Base-by-base conservation (phyloP, 805 yeast species). In the Schizosaccharomyces cryophilus region DNA sequence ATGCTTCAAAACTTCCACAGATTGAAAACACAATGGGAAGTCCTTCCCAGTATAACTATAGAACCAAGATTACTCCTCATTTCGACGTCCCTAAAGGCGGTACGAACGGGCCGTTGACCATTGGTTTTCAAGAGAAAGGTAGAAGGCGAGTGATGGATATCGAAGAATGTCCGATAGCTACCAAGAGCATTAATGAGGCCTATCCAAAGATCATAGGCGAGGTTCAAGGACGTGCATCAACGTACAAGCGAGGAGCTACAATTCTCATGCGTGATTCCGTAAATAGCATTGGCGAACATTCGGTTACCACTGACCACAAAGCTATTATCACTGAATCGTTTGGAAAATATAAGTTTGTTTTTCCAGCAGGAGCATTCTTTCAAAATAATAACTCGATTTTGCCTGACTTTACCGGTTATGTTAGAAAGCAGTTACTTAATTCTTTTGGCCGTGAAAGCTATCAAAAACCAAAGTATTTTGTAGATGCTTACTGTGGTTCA, bases 41-140 rank as follows among this genome's bases (percentile, higher is more conserved):
- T 11, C 98, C 98, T 3, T 72, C 80, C 62, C 77, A 82, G 65
- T 85, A 77, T 69, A 75, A 77, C 45, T 93, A 93, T 72, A 77
- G 98, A 69, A 93, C 98, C 0, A 93, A 93, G 69, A 77, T 93
- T 54, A 93, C 98, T 0, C 98, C 98, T 4, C 98, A 93, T 73
- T 93, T 89, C 71, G 88, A 85, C 67, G 73, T 86, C 47, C 93
- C 94, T 29, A 78, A 81, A 67, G 63, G 63, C 13, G 64, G 64
- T 29, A 63, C 64, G n/a, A 73, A 75, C 13, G 67, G 73, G 40
- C 95, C 96, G 19, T 56, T 56, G 21, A 79, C 85, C 17, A 74
- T 93, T 62, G 98, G 98, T 0, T 93, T 90, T 73, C 95, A 95
- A 6, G 77, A 83, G 61, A 85, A 85, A 69, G 88, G 87, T n/a